phyloP scores from a whole-genome alignment of 768 basidiomycete genomes.

The Termitomyces sp. region DNA sequence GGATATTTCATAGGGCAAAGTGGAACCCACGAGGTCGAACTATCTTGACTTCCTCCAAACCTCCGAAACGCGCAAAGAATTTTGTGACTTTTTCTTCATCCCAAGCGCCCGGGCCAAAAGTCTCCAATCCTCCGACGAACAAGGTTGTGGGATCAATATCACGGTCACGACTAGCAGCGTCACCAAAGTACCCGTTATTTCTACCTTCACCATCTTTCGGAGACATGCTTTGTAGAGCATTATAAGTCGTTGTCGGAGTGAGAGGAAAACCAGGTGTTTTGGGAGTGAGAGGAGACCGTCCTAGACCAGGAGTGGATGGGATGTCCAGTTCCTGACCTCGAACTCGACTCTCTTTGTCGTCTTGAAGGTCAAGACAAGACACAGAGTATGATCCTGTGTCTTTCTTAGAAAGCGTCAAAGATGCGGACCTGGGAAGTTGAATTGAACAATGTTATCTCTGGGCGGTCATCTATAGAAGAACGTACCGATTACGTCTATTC shows the following conservation, averaged over 20 bases:
- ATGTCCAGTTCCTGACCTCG: conserved; percentile 35
- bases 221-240: conserved; percentile 25
- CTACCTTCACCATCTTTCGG: conserved; percentile 20
- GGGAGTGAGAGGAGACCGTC: conserved; percentile 44
- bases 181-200: conserved; percentile 14
- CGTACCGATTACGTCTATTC: conserved; percentile 6
- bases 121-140: conserved; percentile 74
- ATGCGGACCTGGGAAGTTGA: conserved; percentile 8
- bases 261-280: conserved; percentile 44
- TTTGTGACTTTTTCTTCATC: conserved; percentile 54
- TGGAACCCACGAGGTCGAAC: conserved; percentile 52
- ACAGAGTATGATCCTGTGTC: not conserved
- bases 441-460: not conserved
- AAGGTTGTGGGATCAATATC: conserved; percentile 63
- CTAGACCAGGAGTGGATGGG: conserved; percentile 40
- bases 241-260: conserved; percentile 39
- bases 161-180: conserved; percentile 21
- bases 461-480: not conserved
- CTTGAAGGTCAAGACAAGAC: conserved; percentile 2
- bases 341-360: conserved; percentile 9
- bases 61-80: conserved; percentile 62
- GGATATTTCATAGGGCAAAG: not conserved
- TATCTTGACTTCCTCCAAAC: conserved; percentile 59
- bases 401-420: conserved; percentile 9
- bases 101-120: conserved; percentile 61